A percentile compares a stretch with the other conserved stretches of the same genome.
Conservation (phyloP, 768 basidiomycete species). For the Leccinum uliginosum region DNA sequence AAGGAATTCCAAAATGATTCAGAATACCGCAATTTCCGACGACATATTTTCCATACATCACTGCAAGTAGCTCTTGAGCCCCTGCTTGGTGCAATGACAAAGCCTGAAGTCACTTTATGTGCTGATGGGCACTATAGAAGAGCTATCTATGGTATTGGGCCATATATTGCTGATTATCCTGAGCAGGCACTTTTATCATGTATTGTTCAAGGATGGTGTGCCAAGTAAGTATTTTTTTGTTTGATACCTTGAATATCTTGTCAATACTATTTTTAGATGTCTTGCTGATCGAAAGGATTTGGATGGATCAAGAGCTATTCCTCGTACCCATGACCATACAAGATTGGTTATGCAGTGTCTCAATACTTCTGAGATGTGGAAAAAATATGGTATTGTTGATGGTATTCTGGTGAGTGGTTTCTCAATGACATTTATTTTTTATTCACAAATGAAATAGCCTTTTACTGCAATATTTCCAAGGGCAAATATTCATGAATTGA, state of each 20-base stretch:
- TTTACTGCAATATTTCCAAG: not conserved
- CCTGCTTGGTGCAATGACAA: not conserved
- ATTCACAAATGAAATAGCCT: not conserved
- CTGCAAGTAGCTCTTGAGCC: not conserved
- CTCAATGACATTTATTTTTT: not conserved
- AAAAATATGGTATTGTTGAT: too few species aligned
- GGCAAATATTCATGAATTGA: not conserved
- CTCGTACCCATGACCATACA: too few species aligned
- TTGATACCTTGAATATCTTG: not conserved
- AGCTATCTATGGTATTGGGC: not conserved
- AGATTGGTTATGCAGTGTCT: too few species aligned
- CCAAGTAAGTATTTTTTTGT: not conserved
- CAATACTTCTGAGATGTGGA: too few species aligned
- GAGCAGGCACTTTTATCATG: not conserved
- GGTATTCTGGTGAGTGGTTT: not conserved
- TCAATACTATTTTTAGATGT: not conserved
- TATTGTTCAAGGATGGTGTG: not conserved
- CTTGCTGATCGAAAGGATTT: not conserved
- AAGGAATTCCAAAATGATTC: not conserved
- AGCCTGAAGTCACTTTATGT: not conserved
- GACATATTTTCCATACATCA: not conserved
- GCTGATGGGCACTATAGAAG: not conserved
- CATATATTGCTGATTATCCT: not conserved
- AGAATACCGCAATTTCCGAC: not conserved
- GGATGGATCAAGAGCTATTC: too few species aligned